Conservation (phyloP, 176 grass and related monocot genomes). For the Avena eriantha region DNA sequence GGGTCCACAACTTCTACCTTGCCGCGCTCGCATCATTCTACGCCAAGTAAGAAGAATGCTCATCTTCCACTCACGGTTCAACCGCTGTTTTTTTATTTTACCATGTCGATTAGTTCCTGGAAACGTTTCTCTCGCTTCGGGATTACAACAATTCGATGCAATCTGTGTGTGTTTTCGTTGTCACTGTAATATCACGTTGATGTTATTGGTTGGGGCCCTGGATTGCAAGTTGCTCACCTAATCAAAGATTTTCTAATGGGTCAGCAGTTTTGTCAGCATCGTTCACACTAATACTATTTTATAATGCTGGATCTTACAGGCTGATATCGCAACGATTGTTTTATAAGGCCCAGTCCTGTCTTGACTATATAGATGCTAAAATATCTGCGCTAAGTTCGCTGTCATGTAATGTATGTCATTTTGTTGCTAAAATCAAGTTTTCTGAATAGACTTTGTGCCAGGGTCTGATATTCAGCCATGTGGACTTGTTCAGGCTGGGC, state of each 20-base stretch:
- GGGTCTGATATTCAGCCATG: constrained; percentile 16
- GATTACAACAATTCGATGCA: not conserved
- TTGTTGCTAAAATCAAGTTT: constrained; percentile 7
- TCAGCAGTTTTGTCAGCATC: constrained; percentile 52
- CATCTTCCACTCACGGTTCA: not conserved
- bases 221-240: no score
- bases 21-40: constrained; percentile 88
- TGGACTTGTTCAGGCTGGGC: not conserved
- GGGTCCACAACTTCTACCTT: constrained; percentile 92
- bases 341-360: constrained; percentile 5
- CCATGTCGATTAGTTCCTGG: not conserved
- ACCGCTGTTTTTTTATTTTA: not conserved
- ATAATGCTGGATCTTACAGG: constrained; percentile 35
- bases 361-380: constrained; percentile 25
- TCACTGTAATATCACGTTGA: not conserved
- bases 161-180: constrained; percentile 30
- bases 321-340: constrained; percentile 1
- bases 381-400: not conserved
- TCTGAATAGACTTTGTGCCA: not conserved
- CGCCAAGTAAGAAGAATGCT: constrained; percentile 70
- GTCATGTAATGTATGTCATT: not conserved
- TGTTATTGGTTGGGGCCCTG: no score
- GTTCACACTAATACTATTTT: not conserved
- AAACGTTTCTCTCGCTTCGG: constrained; percentile 30
- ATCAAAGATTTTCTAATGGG: not conserved